A percentile compares a stretch with the other conserved stretches of the same genome.
These are phyloP conservation scores for Sporothrix brasiliensis DNA, from an alignment of 2,329 filamentous ascomycete genomes.

Conservation along the genomic window DNA sequence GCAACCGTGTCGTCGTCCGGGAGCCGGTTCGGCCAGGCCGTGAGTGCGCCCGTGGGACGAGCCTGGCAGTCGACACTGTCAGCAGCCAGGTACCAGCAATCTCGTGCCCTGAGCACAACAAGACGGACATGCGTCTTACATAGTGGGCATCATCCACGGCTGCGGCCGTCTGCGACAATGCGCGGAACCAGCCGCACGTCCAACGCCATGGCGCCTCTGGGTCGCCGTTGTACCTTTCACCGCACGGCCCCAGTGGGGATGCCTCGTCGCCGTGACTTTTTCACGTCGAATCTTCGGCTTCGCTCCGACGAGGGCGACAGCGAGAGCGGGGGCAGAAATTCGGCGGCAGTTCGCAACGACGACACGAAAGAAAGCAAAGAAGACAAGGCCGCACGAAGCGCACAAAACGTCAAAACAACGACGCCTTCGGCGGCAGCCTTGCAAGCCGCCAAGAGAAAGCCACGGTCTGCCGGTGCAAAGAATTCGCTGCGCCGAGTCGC, in stretches of 20 bases:
- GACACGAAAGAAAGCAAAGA: background rate
- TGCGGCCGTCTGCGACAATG: background rate
- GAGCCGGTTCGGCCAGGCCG: conserved; percentile 25
- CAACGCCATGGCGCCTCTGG: background rate
- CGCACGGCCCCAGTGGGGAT: conserved; percentile 48
- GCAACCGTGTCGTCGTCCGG: conserved; percentile 26
- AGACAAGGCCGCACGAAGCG: background rate
- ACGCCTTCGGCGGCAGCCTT: background rate
- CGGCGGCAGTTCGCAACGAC: background rate
- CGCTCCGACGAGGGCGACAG: conserved; percentile 45
- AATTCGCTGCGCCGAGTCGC: conserved; percentile 82
- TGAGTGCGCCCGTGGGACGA: conserved; percentile 5
- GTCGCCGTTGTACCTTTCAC: conserved; percentile 41
- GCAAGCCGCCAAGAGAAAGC: conserved; percentile 36
- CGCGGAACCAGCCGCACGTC: no score
- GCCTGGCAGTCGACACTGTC: background rate
- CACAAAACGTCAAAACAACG: conserved; percentile 28
- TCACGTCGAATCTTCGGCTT: conserved; percentile 65
- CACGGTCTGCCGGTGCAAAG: conserved; percentile 44
- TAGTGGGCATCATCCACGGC: background rate
- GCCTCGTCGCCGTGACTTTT: conserved; percentile 65
- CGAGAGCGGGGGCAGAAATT: background rate
- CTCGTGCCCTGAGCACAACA: background rate
- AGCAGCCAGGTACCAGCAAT: background rate
- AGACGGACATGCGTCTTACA: background rate